Base-by-base conservation (phyloP, 352 stramenopile species). In the Globisporangium viniferum region DNA sequence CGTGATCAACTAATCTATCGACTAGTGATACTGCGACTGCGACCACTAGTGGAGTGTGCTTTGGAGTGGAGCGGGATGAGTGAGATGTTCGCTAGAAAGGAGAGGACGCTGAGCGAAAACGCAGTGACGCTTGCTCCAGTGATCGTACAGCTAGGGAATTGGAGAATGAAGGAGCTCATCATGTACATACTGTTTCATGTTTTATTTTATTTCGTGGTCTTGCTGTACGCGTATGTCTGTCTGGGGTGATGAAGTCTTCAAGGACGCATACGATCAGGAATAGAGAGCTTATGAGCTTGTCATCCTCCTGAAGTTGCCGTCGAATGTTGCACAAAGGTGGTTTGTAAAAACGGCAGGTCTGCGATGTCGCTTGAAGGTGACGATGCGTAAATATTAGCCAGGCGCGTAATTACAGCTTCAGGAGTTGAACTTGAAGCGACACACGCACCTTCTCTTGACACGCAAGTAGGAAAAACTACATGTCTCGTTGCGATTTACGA, bases 1-100 rank as follows among this genome's bases (percentile, higher is more conserved):
- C 59, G 88, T 97, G 44, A 93, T 95, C 74, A 93, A 94, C 79
- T 94, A 92, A 90, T 8, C 41, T 49, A 49, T 49, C 15, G 15
- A 49, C 15, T 49, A 49, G 39, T 46, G 39, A 46, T 20, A 20
- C 15, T 5, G 8, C 15, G 14, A 9, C 14, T 49, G 5, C 41
- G 41, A 49, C 41, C n/a, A n/a, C 41, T 15, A 49, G 41, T 15
- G 24, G 24, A 24, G 24, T 0, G 24, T 24, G 24, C 24, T 24
- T 24, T 24, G 24, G 24, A 24, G 24, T 14, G 15, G 41, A 5
- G 14, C 15, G 41, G 14, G 41, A 49, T 49, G 41, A n/a, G 15
- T 49, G 41, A 49, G 15, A 49, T 49, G 41, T 3, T 49, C 41
- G 41, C 41, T 49, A n/a, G 15, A 49, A 49, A n/a, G 41, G n/a